These are phyloP conservation scores for Alternaria conjuncta DNA, from an alignment of 2,329 filamentous ascomycete species.

Conservation along the genomic window DNA sequence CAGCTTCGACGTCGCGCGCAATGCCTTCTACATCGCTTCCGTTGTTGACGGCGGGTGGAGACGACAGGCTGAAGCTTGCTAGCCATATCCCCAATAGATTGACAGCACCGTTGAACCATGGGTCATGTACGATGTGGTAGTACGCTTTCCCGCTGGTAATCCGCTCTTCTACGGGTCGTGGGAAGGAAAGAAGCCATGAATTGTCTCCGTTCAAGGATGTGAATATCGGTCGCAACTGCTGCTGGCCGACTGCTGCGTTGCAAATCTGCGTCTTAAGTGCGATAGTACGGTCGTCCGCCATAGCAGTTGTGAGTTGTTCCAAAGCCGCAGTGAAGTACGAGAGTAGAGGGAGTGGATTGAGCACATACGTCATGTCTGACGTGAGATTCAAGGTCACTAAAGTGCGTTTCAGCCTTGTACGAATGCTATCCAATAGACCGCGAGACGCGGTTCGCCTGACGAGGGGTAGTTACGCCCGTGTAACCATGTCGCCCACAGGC, in stretches of 20 bases:
- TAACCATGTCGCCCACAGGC: not conserved
- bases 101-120: not conserved
- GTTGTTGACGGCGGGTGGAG: not conserved
- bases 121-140: not conserved
- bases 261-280: not conserved
- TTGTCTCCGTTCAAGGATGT: not conserved
- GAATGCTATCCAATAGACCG: not conserved
- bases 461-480: not conserved
- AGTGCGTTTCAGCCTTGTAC: not conserved
- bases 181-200: not conserved
- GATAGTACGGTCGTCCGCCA: not conserved
- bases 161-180: not conserved
- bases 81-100: not conserved
- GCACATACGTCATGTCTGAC: not conserved
- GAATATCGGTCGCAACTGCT: not conserved
- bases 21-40: not conserved
- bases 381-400: not conserved
- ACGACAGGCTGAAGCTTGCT: not conserved
- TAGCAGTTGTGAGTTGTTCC: not conserved
- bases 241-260: not conserved
- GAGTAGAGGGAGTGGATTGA: not conserved
- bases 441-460: rapidly evolving
- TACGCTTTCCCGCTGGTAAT: not conserved
- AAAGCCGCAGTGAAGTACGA: not conserved
- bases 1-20: not conserved